Conservation (phyloP, 257 asterid genomes). For the Forsythia viridissima region DNA sequence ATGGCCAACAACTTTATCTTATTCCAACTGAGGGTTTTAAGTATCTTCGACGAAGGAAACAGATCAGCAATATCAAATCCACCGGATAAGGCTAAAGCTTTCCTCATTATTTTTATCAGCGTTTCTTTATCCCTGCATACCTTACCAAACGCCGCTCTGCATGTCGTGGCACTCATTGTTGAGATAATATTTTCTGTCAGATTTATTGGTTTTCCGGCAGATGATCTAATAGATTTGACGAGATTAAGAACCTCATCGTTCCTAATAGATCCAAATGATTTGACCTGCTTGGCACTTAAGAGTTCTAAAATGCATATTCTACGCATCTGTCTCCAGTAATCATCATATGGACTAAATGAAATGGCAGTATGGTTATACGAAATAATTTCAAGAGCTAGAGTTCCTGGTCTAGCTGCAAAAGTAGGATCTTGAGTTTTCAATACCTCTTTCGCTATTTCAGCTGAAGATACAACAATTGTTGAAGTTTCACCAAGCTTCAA, state of each 20-base stretch:
- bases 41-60: constrained; percentile 17
- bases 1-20: not conserved
- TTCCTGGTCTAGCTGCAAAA: not conserved
- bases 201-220: not conserved
- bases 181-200: not conserved
- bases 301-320: constrained; percentile 19
- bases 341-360: constrained; percentile 8
- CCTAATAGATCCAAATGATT: constrained; percentile 11
- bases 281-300: not conserved
- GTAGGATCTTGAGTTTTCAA: not conserved
- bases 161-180: not conserved
- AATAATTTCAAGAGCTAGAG: not conserved
- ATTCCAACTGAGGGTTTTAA: not conserved
- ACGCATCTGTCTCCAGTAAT: constrained; percentile 30
- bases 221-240: not conserved
- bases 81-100: not conserved
- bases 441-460: not conserved
- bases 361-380: not conserved
- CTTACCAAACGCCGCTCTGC: constrained; percentile 16
- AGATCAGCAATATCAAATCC: constrained; percentile 4
- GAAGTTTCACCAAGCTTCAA: constrained; percentile 22
- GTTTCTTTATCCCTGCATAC: not conserved
- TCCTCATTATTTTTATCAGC: not conserved
- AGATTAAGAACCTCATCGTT: not conserved
- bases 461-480: not conserved